Percentiles rank a stretch among this genome's conserved stretches.
Conservation (phyloP, 1,284 basidiomycete genomes). For the Sutorius eximius region DNA sequence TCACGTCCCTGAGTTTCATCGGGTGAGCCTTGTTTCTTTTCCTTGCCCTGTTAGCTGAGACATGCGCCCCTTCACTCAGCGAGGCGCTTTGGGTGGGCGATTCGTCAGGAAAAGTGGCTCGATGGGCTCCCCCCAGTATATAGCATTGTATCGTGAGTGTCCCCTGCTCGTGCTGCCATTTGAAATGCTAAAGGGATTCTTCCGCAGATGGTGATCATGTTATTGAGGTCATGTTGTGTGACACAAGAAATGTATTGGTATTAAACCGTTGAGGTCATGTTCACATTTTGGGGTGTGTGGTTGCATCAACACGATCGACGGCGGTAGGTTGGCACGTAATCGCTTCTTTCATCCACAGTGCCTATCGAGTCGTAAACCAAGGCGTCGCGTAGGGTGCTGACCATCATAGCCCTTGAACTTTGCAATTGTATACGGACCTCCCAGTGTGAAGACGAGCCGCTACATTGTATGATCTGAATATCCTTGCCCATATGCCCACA, state of each 20-base stretch:
- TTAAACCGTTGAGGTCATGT: too few species aligned
- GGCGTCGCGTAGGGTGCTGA: too few species aligned
- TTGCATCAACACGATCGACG: background rate
- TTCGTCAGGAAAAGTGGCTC: slow-evolving; percentile 23
- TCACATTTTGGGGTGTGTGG: background rate
- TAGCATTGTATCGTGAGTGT: background rate
- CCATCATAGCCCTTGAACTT: background rate
- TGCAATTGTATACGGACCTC: background rate
- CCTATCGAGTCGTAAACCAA: background rate
- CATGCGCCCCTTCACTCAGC: slow-evolving; percentile 2
- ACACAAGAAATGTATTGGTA: background rate
- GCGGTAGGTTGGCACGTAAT: background rate
- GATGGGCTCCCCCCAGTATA: slow-evolving; percentile 21
- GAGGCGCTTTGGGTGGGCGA: slow-evolving; percentile 31
- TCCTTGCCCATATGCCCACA: too few species aligned
- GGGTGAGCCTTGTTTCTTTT: slow-evolving; percentile 46
- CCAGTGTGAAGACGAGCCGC: background rate
- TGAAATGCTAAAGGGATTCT: background rate
- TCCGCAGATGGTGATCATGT: background rate
- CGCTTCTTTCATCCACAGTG: background rate
- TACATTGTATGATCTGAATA: too few species aligned
- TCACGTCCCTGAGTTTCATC: slow-evolving; percentile 69
- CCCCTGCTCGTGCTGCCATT: background rate
- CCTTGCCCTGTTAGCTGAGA: background rate
- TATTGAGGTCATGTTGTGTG: background rate